Evolutionary conservation across 495 filamentous ascomycete genomes (phyloP).

Genomic region (Xylaria nigripes): DNA sequence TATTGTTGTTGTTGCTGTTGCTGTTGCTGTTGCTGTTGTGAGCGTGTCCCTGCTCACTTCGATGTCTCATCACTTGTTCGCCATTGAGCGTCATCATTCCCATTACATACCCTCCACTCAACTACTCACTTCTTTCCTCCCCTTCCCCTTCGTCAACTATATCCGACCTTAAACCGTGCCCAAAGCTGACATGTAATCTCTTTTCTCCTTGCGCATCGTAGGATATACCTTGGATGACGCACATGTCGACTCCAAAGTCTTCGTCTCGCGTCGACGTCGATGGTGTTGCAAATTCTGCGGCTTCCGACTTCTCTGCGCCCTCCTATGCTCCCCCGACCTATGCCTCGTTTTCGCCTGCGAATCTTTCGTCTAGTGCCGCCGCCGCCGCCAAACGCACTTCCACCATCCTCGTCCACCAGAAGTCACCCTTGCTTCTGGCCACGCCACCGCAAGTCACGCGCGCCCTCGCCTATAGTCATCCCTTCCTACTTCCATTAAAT

Average conservation of each 20-base stretch:
- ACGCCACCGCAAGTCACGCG: constrained; percentile 91
- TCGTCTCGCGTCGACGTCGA: constrained; percentile 20
- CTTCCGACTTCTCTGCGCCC: constrained; percentile 53
- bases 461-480: constrained; percentile 87
- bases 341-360: constrained; percentile 79
- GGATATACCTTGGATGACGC: constrained; percentile 43
- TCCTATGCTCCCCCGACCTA: constrained; percentile 58
- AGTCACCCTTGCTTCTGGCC: constrained; percentile 84
- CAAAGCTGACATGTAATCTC: constrained; percentile 17
- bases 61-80: neutral
- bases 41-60: neutral
- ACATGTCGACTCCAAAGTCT: constrained; percentile 40
- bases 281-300: constrained; percentile 34
- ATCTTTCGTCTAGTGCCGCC: constrained; percentile 46
- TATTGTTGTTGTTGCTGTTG: too few species aligned
- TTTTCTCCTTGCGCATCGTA: constrained; percentile 14
- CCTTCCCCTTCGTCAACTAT: constrained; percentile 7
- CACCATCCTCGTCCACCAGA: constrained; percentile 91
- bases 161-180: constrained; percentile 8
- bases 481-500: constrained; percentile 82
- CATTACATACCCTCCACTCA: neutral
- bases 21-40: too few species aligned
- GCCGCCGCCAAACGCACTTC: constrained; percentile 69
- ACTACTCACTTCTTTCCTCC: too few species aligned
- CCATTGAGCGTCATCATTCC: neutral